phyloP scores from a whole-genome alignment of 2,329 filamentous ascomycete species.

The Botrytis squamosa region DNA sequence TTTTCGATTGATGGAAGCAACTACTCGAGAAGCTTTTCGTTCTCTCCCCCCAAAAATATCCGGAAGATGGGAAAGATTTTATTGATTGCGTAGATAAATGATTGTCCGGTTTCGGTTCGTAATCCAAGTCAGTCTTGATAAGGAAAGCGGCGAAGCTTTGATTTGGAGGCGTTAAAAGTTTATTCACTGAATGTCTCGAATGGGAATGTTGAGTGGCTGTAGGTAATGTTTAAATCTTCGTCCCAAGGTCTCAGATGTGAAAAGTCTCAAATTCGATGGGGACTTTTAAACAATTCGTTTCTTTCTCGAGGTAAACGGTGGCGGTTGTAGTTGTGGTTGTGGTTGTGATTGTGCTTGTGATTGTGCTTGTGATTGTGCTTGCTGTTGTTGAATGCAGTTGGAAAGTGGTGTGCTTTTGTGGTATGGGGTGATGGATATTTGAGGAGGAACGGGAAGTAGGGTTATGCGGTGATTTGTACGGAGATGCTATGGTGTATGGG shows the following conservation, averaged over 20 bases:
- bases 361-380: neutral
- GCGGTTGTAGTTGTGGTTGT: constrained; percentile 1
- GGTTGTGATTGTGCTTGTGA: neutral
- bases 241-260: constrained; percentile 31
- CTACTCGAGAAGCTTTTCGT: neutral
- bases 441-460: neutral
- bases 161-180: constrained; percentile 1
- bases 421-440: neutral
- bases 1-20: neutral
- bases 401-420: constrained; percentile 6
- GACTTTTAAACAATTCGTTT: constrained; percentile 36
- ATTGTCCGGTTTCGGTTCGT: constrained; percentile 33
- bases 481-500: neutral
- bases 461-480: neutral
- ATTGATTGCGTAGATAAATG: constrained; percentile 14
- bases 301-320: constrained; percentile 28
- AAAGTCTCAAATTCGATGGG: constrained; percentile 28
- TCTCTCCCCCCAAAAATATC: neutral
- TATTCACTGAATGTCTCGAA: constrained; percentile 1
- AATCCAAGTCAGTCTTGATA: constrained; percentile 32
- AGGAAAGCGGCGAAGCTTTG: constrained; percentile 25
- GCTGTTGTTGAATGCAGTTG: neutral
- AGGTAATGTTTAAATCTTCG: neutral
- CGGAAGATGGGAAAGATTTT: constrained; percentile 9
- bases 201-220: constrained; percentile 17